Percentiles rank a stretch among this genome's conserved stretches.
Evolutionary conservation across 108 stramenopile genomes (phyloP).

Genomic region (Bacterosira constricta): DNA sequence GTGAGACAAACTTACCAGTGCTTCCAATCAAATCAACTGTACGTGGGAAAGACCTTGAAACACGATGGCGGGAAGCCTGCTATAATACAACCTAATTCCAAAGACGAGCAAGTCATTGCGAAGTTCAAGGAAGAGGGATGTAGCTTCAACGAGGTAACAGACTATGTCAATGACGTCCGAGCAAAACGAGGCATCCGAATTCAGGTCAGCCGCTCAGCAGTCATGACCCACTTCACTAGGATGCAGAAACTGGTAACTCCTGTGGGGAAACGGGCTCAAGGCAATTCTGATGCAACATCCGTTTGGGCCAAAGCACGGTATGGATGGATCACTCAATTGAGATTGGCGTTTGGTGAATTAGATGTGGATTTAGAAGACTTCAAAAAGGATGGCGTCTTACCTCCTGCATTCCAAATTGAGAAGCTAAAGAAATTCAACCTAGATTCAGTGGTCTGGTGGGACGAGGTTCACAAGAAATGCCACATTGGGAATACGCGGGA

Average conservation of each 20-base stretch:
- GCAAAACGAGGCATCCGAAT: too few relatives aligned
- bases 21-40: too few relatives aligned
- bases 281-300: background rate
- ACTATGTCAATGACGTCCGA: background rate
- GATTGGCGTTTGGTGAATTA: background rate
- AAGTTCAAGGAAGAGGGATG: background rate
- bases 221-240: background rate
- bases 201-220: background rate
- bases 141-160: background rate
- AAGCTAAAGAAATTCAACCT: background rate
- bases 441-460: background rate
- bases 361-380: background rate
- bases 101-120: background rate
- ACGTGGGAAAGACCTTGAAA: too few relatives aligned
- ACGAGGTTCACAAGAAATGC: background rate
- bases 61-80: too few relatives aligned
- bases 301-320: background rate
- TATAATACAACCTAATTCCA: background rate
- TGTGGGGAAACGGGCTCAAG: background rate
- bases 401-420: too few relatives aligned
- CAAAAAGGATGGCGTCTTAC: background rate
- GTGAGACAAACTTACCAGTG: too few relatives aligned
- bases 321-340: background rate
- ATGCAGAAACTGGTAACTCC: background rate
- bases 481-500: background rate